Evolutionary conservation across 2,329 filamentous ascomycete species (phyloP).

Genomic region (Hypoxylon sp.): DNA sequence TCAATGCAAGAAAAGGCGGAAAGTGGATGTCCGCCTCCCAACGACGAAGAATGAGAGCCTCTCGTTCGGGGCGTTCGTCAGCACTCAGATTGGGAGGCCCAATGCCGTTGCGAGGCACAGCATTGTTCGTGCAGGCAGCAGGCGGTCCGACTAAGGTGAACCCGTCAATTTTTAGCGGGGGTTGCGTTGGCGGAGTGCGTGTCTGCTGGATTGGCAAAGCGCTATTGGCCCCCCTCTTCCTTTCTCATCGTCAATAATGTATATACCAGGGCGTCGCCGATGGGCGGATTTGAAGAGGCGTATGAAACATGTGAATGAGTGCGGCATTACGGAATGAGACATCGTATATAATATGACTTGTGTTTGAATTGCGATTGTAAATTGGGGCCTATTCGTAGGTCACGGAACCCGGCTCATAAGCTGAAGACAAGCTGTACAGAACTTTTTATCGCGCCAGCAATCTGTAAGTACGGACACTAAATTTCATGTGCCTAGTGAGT

Average conservation of each 20-base stretch:
- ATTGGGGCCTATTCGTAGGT: neutral
- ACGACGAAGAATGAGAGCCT: neutral
- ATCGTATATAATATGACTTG: neutral
- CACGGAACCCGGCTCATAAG: neutral
- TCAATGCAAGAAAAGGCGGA: slow-evolving; percentile 5
- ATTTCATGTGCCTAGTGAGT: neutral
- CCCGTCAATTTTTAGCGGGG: slow-evolving; percentile 29
- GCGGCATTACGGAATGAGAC: neutral
- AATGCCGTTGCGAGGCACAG: slow-evolving; percentile 25
- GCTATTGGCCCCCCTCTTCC: slow-evolving; percentile 5
- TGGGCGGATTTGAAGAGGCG: neutral
- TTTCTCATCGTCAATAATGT: neutral
- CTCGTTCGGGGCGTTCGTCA: neutral
- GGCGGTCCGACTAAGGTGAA: slow-evolving; percentile 25
- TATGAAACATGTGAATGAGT: slow-evolving; percentile 5
- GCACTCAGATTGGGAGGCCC: slow-evolving; percentile 10
- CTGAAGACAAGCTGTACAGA: neutral
- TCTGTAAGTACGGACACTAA: neutral
- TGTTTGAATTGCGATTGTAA: neutral
- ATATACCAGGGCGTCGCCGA: slow-evolving; percentile 5
- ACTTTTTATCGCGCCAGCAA: neutral
- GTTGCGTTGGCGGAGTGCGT: slow-evolving; percentile 6
- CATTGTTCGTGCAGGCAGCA: slow-evolving; percentile 33
- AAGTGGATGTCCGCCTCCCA: slow-evolving; percentile 6
- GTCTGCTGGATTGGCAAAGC: slow-evolving; percentile 13